Evolutionary conservation across 805 yeast species (phyloP), one percentile per base, ranked within the genome.

Genomic region (Tetrapisispora fleetii): DNA sequence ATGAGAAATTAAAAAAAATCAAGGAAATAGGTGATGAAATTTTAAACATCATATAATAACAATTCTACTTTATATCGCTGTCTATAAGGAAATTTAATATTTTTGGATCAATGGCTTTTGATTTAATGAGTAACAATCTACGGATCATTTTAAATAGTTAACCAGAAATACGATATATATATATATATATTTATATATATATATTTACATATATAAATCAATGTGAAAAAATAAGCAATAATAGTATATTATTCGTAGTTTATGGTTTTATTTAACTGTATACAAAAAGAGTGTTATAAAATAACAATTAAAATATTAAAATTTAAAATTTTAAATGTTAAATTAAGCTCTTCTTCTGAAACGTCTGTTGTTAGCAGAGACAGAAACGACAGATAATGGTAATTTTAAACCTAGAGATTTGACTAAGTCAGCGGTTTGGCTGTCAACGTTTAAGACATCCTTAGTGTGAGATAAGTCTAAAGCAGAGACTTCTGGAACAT

Each of bases 401-500:
- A 88, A 75, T 69, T 79, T 79, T 83, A 85, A 83, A 71, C 98
- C 98, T 70, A 91, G 81, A 64, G 91, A 71, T 80, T 89, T 87
- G 70, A 91, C 89, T 76, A 91, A 81, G 71, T 85, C 93, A 71
- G 88, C 88, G 69, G 98, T 91, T 78, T 89, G 96, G 72, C 85
- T 79, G 76, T 91, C 99, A 72, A 91, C 95, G 78, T 87, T 90
- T 75, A 93, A 86, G 71, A 85, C 93, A 73, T 88, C 89, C 78
- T 89, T 88, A 73, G 93, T 82, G 84, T 86, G 87, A 64, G 95
- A 82, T 72, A 93, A 85, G 80, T 93, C 98, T 74, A 93, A 87
- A 76, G 99, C 99, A 72, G 99, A 95, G 71, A 90, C 95, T 75
- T 90, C 98, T 78, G 99, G 99, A 70, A 95, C 99, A 78, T 90